Evolutionary conservation across 805 yeast genomes (phyloP).

Genomic region (Kluyveromyces starmeri): DNA sequence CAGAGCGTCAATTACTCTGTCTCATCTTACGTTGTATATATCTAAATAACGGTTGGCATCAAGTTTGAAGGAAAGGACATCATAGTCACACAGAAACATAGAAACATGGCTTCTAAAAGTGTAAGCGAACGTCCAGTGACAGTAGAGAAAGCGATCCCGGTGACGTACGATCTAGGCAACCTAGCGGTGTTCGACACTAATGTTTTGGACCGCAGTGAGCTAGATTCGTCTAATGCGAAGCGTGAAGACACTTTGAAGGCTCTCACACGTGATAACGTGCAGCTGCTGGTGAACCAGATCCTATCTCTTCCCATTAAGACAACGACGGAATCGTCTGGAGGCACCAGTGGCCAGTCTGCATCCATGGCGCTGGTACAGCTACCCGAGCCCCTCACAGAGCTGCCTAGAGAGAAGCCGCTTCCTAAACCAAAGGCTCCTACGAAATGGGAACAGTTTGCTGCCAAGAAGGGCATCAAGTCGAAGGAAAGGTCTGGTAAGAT

Average conservation of each 20-base stretch:
- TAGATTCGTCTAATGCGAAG: conserved; percentile 42
- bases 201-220: conserved; percentile 59
- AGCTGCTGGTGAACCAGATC: conserved; percentile 81
- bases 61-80: too few species aligned
- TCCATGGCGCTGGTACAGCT: conserved; percentile 74
- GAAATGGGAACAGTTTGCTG: conserved; percentile 96
- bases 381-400: conserved; percentile 71
- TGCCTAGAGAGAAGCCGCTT: conserved; percentile 92
- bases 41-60: too few species aligned
- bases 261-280: conserved; percentile 85
- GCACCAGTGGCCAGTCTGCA: conserved; percentile 51
- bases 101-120: conserved; percentile 9
- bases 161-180: conserved; percentile 81
- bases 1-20: too few species aligned
- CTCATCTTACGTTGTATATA: too few species aligned
- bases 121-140: conserved; percentile 49
- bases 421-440: conserved; percentile 91
- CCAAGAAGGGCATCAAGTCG: conserved; percentile 86
- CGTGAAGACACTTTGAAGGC: conserved; percentile 57
- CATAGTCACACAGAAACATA: too few species aligned
- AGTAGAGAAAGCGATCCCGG: conserved; percentile 88
- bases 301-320: conserved; percentile 82
- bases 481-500: conserved; percentile 84
- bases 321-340: conserved; percentile 63
- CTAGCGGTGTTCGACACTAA: conserved; percentile 84